Base-by-base conservation (phyloP, 768 basidiomycete genomes). In the Rhizopogon vinicolor region DNA sequence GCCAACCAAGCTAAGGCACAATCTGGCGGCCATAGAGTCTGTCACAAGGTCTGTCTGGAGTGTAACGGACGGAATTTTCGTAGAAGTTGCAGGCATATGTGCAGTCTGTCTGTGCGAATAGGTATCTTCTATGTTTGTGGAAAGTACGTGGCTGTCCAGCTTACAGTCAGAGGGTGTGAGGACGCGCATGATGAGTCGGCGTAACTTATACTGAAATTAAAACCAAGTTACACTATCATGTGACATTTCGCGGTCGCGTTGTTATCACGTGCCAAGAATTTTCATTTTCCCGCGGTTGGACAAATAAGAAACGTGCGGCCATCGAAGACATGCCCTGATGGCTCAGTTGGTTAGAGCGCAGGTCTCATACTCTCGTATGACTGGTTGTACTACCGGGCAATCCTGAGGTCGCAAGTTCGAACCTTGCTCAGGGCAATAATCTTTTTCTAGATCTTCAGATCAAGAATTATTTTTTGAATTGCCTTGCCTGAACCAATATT, bases 401-500 rank as follows among this genome's bases (percentile, higher is more conserved):
- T 80, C 80, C 77, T 75, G 76, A 81, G 77, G 78, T 79, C 80
- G 77, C 75, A 77, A 79, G 80, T 80, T 81, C 79, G 79, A 81
- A 66, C 74, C 79, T 79, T 77, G 74, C 75, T 77, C 72, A 71
- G 78, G 72, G 78, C 79, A 80, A 3, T 49, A 25, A 53, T 25
- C 25, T 4, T 5, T 25, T 25, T 22, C 22, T 1, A 22, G 22
- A 22, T 22, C 25, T 25, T 5, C 25, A 25, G 25, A 25, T 25
- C 3, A 4, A 25, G 25, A 4, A 25, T 25, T 25, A 25, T 25
- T 25, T 25, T 25, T 25, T 25, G 4, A 25, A 25, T 25, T 25
- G 25, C 25, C 25, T n/a, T 25, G 31, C 31, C 4, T 9, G 31
- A 33, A 33, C 31, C 31, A 33, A 33, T 33, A 33, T 33, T 33